Conservation (phyloP, 192 early-diverging fungal species). For the Podila clonocystis region DNA sequence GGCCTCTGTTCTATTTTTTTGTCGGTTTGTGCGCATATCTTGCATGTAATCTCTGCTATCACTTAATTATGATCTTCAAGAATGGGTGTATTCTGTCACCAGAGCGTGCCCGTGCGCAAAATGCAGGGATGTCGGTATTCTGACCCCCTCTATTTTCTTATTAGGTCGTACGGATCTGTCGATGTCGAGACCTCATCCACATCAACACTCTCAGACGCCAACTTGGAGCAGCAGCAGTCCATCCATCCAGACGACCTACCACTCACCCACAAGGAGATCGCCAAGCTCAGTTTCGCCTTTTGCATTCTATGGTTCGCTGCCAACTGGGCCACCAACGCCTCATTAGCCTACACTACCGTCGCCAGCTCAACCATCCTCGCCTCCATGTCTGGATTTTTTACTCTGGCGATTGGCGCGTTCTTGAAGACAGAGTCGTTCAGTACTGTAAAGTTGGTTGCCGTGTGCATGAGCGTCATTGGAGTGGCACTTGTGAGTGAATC, state of each 20-base stretch:
- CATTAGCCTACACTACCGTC: slow-evolving; percentile 80
- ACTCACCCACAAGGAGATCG: slow-evolving; percentile 55
- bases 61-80: neutral
- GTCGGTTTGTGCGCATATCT: neutral
- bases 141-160: neutral
- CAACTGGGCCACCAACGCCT: slow-evolving; percentile 77
- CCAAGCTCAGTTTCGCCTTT: slow-evolving; percentile 70
- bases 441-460: slow-evolving; percentile 62
- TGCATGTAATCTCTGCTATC: neutral
- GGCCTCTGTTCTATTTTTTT: neutral
- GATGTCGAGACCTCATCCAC: neutral
- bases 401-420: slow-evolving; percentile 70
- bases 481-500: slow-evolving; percentile 68
- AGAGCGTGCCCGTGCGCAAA: neutral
- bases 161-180: neutral
- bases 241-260: slow-evolving; percentile 6
- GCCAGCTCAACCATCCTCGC: slow-evolving; percentile 80
- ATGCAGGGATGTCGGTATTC: neutral
- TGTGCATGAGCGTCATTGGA: slow-evolving; percentile 70
- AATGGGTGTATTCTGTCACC: neutral
- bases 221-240: neutral
- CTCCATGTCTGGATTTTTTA: slow-evolving; percentile 81
- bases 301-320: slow-evolving; percentile 87
- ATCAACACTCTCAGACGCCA: neutral
- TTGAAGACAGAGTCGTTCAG: slow-evolving; percentile 69